These are phyloP conservation scores for Cladophialophora bantiana DNA, from an alignment of 2,329 filamentous ascomycete species.

Conservation along the genomic window DNA sequence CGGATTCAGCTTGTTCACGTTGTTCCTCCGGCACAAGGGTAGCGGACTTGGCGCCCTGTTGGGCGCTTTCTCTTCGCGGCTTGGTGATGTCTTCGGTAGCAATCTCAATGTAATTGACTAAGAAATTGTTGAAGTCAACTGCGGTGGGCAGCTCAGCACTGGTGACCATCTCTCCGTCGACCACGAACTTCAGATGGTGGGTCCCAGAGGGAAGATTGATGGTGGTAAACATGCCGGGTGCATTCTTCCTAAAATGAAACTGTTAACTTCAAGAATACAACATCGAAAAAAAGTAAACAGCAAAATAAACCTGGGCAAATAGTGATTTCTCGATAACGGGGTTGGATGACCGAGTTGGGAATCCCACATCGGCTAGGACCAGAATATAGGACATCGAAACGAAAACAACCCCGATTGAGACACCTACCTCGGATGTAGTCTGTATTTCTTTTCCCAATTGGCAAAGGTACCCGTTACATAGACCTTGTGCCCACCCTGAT, in stretches of 20 bases:
- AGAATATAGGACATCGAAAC: conserved; percentile 27
- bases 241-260: conserved; percentile 46
- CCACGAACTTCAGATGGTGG: conserved; percentile 94
- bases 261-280: neutral
- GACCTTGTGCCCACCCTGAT: conserved; percentile 80
- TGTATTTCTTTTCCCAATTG: conserved; percentile 94
- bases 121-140: conserved; percentile 95
- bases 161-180: conserved; percentile 91
- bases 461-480: conserved; percentile 96
- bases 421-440: conserved; percentile 82
- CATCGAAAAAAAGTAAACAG: neutral
- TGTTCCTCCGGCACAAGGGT: conserved; percentile 52
- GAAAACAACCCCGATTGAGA: conserved; percentile 24
- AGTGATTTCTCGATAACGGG: conserved; percentile 6
- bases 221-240: conserved; percentile 70
- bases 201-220: conserved; percentile 90
- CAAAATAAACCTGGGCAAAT: neutral
- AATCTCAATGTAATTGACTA: conserved; percentile 98
- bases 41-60: conserved; percentile 45
- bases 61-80: conserved; percentile 47
- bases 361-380: conserved; percentile 12
- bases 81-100: conserved; percentile 71
- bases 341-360: conserved; percentile 13
- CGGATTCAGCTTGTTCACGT: conserved; percentile 30
- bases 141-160: conserved; percentile 88